Base-by-base conservation (phyloP, 2,329 filamentous ascomycete species). In the Verticillium isaacii region DNA sequence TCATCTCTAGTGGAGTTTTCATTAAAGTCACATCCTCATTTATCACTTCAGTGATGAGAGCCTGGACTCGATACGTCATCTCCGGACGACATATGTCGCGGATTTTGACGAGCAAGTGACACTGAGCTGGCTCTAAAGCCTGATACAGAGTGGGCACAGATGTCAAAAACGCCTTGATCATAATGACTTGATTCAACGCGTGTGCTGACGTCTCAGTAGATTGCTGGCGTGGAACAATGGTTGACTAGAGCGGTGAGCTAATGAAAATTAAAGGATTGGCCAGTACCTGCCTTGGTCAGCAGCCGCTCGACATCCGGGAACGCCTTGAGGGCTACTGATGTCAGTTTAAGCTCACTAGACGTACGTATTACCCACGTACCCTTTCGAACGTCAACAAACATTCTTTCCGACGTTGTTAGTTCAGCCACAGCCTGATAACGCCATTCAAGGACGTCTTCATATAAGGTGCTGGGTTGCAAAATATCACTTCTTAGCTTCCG, bases 341-440 rank as follows among this genome's bases (percentile, higher is more conserved):
- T 73, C 56, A 71, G 69, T 55, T 17, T 34, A 19, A 25, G 2
- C 5, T 23, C 7, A 15, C 7, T 3, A 11, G 14, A 2, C 14
- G 32, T 12, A 2, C 5, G 4, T 5, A 5, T 5, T 5, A 5
- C n/a, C 2, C 1, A 63, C 74, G 58, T 66, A 89, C 91, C 86
- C 76, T 89, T 83, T 59, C 92, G 87, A 32, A 91, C 84, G 57
- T 88, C 85, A 58, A 85, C 86, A 74, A 97, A 96, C 83, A 96
- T 90, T 54, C 93, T 90, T 70, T 97, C 92, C 60, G 91, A 93
- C 1, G 82, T 85, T 1, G 88, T 88, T 23, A 99, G 76, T 73
- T 98, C 94, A 62, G 92, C 88, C 0, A 99, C 78, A 0, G 93
- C 92, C 69, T 95, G 89, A 65, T 93, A 94, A 3, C 95, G 86